Base-by-base conservation (phyloP, 1,284 basidiomycete genomes). In the Gastroboletus turbinatus region DNA sequence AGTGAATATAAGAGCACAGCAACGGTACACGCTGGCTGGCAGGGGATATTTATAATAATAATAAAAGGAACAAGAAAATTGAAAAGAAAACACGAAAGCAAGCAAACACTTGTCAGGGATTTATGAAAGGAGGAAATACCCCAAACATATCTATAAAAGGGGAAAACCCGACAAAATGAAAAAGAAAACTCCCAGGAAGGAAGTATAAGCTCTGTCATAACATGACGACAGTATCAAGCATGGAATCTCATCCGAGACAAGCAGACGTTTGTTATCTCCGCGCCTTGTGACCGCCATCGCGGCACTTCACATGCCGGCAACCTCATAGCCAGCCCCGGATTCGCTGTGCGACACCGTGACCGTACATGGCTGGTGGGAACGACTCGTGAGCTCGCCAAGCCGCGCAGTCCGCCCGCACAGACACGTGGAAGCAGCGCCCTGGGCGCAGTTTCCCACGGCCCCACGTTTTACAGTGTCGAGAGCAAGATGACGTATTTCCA, bases 401-500 rank as follows among this genome's bases (percentile, higher is more conserved):
- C n/a, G 46, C 59, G 42, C 46, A 42, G 53, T 56, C 36, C 33
- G 45, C n/a, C 36, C 39, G 29, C 52, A 17, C 27, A 14, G 49
- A 46, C 61, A 66, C 59, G 66, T 62, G 65, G 50, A 44, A 30
- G 29, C 50, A 52, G 55, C 68, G 65, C 54, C 52, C n/a, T 27
- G n/a, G 56, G 51, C 55, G 53, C 52, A 23, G 44, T 60, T 74
- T 76, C 78, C 72, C 80, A 78, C 79, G 75, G 63, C 72, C 71
- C 80, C 83, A 83, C 83, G 84, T 85, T 85, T 76, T 70, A 65
- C 82, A 74, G 73, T 74, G 77, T 77, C 73, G 70, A 72, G 69
- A 55, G 55, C 44, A 50, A 53, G 58, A 64, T 75, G 69, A 71
- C 70, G 72, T 73, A 66, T 58, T 62, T 48, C 16, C n/a, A 46